phyloP scores from a whole-genome alignment of 805 yeast species.

The Saccharomycopsis sp. region DNA sequence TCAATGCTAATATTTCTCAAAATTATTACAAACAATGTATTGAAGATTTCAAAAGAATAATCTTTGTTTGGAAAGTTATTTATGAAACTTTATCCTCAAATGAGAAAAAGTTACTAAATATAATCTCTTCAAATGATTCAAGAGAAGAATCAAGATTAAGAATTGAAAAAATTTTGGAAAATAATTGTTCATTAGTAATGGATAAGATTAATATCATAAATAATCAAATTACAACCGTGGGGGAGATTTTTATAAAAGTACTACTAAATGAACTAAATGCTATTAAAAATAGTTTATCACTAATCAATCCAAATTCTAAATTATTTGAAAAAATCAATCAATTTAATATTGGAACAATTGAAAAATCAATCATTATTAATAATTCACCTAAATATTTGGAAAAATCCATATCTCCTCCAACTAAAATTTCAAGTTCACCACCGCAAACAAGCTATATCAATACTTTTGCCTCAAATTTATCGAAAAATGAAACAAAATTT shows the following conservation, averaged over 20 bases:
- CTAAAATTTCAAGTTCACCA: no score
- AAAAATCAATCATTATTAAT: no score
- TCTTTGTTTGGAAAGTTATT: slow-evolving; percentile 3
- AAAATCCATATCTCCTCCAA: no score
- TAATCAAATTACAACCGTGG: neutral
- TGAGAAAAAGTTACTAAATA: slow-evolving; percentile 3
- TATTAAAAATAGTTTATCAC: slow-evolving; percentile 2
- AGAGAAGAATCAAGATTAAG: neutral
- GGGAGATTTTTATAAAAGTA: slow-evolving; percentile 5
- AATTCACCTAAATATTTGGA: no score
- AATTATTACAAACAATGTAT: slow-evolving; percentile 4
- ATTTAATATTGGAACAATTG: no score
- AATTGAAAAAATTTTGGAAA: neutral
- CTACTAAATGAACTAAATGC: slow-evolving; percentile 13
- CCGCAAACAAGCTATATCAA: no score
- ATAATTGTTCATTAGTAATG: neutral
- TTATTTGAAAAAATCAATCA: no score
- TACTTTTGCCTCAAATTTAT: no score
- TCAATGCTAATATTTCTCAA: neutral
- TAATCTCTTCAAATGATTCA: neutral
- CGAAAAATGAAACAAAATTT: no score
- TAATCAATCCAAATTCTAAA: slow-evolving; percentile 8
- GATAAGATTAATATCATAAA: neutral
- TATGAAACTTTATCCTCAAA: slow-evolving; percentile 2
- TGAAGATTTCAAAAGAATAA: slow-evolving; percentile 2